Evolutionary conservation across 2,329 filamentous ascomycete genomes (phyloP), one percentile per base, ranked within the genome.

Genomic region (Penicillium corylophilum): DNA sequence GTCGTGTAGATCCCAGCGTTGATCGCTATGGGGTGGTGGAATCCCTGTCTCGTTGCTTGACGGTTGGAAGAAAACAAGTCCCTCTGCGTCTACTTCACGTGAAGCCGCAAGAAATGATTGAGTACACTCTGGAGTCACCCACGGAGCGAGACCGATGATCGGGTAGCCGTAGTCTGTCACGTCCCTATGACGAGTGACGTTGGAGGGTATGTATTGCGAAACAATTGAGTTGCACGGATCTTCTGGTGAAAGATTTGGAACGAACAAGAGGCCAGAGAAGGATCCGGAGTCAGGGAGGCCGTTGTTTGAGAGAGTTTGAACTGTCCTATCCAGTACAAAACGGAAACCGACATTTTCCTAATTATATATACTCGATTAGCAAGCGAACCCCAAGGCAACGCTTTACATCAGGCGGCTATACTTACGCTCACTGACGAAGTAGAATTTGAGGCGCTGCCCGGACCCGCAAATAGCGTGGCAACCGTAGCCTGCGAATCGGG

Each of bases 91-190:
- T 59, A 86, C 82, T n/a, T 82, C 80, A 18, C 82, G 78, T 2
- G 80, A 81, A 12, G 77, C 74, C 16, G 79, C 73, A 42, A 97
- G 79, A 67, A 90, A 96, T 40, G 86, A 81, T 49, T 79, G 73
- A 12, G 89, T 88, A 67, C 93, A 99, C 23, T 83, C 75, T 7
- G 80, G 75, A 55, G 81, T 88, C 62, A 90, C 84, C 92, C 93
- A 97, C 24, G 93, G 93, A 22, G 90, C 92, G 47, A 96, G 75
- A 24, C 88, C 92, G 61, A 96, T 83, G 46, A 91, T 77, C 49
- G 87, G 84, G 69, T 89, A 90, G 59, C 88, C 84, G 18, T 70
- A 68, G 44, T 80, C 80, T 0, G 80, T 78, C 15, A 96, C 81
- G 63, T 94, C 80, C n/a, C 72, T 69, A 61, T 82, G 80, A 15